Conservation (phyloP, 2,329 filamentous ascomycete species). For the Pestalotiopsis sp. region DNA sequence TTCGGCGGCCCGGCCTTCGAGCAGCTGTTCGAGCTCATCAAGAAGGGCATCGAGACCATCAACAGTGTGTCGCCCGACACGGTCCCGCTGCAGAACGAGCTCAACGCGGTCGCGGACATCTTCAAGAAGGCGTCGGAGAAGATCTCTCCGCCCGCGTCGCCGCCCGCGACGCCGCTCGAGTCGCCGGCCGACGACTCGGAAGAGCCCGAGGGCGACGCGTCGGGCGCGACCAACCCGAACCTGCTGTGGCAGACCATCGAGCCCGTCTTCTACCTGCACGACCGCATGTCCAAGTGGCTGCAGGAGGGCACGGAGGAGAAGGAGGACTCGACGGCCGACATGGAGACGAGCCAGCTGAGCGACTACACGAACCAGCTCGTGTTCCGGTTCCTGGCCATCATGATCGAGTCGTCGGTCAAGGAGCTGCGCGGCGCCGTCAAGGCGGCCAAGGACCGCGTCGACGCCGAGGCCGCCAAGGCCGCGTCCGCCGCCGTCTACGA, state of each 20-base stretch:
- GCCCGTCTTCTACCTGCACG: slow-evolving; percentile 30
- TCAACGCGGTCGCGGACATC: slow-evolving; percentile 26
- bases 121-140: slow-evolving; percentile 23
- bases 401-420: slow-evolving; percentile 30
- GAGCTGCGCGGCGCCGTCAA: slow-evolving; percentile 30
- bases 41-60: slow-evolving; percentile 22
- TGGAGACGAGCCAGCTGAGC: slow-evolving; percentile 25
- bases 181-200: too few species aligned
- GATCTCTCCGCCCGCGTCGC: neutral
- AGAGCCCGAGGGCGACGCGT: neutral
- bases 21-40: slow-evolving; percentile 29
- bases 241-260: slow-evolving; percentile 30
- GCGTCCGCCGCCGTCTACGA: slow-evolving; percentile 26
- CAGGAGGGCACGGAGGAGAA: slow-evolving; percentile 27
- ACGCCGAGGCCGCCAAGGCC: slow-evolving; percentile 29
- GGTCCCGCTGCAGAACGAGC: slow-evolving; percentile 23
- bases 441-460: slow-evolving; percentile 29
- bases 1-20: slow-evolving; percentile 29
- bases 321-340: slow-evolving; percentile 20
- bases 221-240: slow-evolving; percentile 21
- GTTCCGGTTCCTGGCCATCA: slow-evolving; percentile 27
- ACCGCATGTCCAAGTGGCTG: slow-evolving; percentile 28
- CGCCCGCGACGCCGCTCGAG: too few species aligned
- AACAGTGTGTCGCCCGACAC: slow-evolving; percentile 21
- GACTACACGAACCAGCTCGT: slow-evolving; percentile 31